phyloP scores from a whole-genome alignment of 2,329 filamentous ascomycete species.

The Alternaria brassicicola region DNA sequence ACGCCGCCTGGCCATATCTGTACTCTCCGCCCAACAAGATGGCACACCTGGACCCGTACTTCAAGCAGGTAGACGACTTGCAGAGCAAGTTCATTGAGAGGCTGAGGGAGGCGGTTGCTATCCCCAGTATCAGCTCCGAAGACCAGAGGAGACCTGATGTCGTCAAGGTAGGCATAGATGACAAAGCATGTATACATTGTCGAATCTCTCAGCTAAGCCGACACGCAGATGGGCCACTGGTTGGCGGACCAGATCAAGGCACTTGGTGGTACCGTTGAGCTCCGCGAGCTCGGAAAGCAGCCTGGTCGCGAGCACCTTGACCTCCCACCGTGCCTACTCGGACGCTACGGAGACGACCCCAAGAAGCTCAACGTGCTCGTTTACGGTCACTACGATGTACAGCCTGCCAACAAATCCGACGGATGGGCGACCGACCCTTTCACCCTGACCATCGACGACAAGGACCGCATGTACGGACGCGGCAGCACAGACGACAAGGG shows the following conservation, averaged over 20 bases:
- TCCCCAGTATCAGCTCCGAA: constrained; percentile 93
- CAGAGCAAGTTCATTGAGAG: constrained; percentile 86
- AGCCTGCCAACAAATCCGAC: constrained; percentile 90
- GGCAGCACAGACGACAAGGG: constrained; percentile 98
- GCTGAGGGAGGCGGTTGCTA: constrained; percentile 89
- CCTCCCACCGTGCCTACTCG: constrained; percentile 89
- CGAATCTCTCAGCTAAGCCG: not conserved
- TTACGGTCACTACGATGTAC: constrained; percentile 98
- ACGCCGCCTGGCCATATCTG: constrained; percentile 55
- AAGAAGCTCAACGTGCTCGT: constrained; percentile 94
- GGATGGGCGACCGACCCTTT: constrained; percentile 98
- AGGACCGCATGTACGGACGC: constrained; percentile 94
- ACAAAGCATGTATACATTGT: not conserved
- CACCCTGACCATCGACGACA: constrained; percentile 81
- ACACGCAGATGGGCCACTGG: constrained; percentile 80
- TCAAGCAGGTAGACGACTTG: constrained; percentile 85
- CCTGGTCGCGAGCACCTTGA: constrained; percentile 88
- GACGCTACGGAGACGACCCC: constrained; percentile 88
- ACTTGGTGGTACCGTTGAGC: constrained; percentile 86
- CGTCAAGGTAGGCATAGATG: constrained; percentile 63
- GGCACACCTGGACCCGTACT: constrained; percentile 92
- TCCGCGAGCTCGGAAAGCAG: constrained; percentile 87
- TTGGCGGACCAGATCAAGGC: constrained; percentile 81
- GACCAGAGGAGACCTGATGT: constrained; percentile 89
- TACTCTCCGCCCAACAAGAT: constrained; percentile 62